A percentile compares a stretch with the other conserved stretches of the same genome.
These are phyloP conservation scores for Logfia minima DNA, from an alignment of 129 eudicot species.

Conservation along the genomic window DNA sequence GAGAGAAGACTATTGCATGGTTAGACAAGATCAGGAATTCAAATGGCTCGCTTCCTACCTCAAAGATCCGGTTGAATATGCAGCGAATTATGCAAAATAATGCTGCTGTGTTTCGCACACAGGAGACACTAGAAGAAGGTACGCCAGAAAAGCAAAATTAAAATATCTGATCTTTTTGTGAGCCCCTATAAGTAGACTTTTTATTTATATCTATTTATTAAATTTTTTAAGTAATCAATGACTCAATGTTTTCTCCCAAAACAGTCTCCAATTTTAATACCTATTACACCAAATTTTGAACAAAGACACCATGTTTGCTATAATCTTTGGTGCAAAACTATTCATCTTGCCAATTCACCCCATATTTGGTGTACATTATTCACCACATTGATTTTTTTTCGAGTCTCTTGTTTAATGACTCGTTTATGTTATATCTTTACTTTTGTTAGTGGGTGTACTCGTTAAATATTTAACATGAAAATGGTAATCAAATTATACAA, in stretches of 20 bases:
- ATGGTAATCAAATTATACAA: background rate
- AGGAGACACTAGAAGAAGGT: conserved; percentile 94
- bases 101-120: conserved; percentile 98
- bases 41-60: conserved; percentile 90
- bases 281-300: conserved; percentile 6
- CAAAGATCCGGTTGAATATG: conserved; percentile 85
- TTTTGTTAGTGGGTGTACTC: background rate
- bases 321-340: background rate
- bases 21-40: conserved; percentile 87
- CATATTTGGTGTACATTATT: background rate
- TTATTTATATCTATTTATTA: background rate
- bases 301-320: background rate
- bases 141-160: conserved; percentile 6
- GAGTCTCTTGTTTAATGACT: background rate
- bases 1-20: conserved; percentile 92
- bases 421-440: background rate
- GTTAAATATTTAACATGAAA: too few relatives aligned
- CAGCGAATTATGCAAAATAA: conserved; percentile 93
- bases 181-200: background rate
- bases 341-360: conserved; percentile 1
- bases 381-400: too few relatives aligned
- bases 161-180: background rate
- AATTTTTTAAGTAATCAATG: background rate
- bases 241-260: background rate
- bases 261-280: background rate